Evolutionary conservation across 2,329 filamentous ascomycete genomes (phyloP).

Genomic region (Colletotrichum filicis): DNA sequence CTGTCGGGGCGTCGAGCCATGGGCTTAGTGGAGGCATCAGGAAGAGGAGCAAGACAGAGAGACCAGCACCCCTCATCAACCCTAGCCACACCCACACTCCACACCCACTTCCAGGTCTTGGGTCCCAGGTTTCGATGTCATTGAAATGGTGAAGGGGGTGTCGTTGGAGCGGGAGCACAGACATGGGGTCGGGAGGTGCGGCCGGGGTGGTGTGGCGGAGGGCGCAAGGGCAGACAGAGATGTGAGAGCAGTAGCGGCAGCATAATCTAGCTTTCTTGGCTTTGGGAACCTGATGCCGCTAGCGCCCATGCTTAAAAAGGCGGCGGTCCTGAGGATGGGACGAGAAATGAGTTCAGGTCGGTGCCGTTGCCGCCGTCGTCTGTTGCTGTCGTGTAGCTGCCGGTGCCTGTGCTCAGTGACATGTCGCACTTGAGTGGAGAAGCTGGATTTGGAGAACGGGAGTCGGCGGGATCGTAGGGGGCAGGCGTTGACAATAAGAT

Average conservation of each 20-base stretch:
- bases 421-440: slow-evolving; percentile 24
- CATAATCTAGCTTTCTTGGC: slow-evolving; percentile 35
- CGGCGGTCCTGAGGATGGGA: slow-evolving; percentile 29
- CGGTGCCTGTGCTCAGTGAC: slow-evolving; percentile 10
- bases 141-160: neutral
- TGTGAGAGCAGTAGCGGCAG: neutral
- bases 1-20: slow-evolving; percentile 32
- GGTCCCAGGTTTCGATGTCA: neutral
- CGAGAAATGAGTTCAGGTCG: slow-evolving; percentile 31
- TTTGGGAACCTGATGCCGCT: slow-evolving; percentile 30
- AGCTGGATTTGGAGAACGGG: slow-evolving; percentile 12
- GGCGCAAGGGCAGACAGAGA: neutral
- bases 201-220: neutral
- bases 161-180: slow-evolving; percentile 30
- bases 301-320: slow-evolving; percentile 29
- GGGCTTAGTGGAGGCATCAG: slow-evolving; percentile 11
- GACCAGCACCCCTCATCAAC: slow-evolving; percentile 19
- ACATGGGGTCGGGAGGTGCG: slow-evolving; percentile 22
- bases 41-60: neutral
- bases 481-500: slow-evolving; percentile 15
- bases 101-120: slow-evolving; percentile 20
- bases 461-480: slow-evolving; percentile 23
- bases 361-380: slow-evolving; percentile 5
- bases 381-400: neutral
- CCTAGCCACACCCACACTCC: neutral